phyloP scores from a whole-genome alignment of 2,329 filamentous ascomycete species.

The Aspergillus eucalypticola region DNA sequence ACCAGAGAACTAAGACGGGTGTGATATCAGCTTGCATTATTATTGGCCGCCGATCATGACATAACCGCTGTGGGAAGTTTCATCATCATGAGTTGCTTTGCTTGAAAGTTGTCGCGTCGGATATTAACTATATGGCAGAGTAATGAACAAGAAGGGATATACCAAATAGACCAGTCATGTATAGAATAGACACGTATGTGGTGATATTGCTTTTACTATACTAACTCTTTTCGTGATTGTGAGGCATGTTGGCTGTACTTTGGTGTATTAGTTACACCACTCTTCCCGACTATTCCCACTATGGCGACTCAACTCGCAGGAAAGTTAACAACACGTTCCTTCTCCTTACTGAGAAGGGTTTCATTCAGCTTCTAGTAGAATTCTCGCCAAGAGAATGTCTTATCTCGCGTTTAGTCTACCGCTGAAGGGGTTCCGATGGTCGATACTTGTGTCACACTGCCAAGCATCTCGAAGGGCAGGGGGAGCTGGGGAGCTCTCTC shows the following conservation, averaged over 20 bases:
- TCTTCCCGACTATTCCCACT: neutral
- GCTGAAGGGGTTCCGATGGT: neutral
- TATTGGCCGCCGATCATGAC: constrained; percentile 9
- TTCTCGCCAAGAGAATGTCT: constrained; percentile 1
- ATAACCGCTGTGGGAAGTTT: neutral
- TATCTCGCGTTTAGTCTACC: neutral
- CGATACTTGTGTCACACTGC: neutral
- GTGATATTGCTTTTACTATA: no score
- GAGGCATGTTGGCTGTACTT: no score
- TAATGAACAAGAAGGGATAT: neutral
- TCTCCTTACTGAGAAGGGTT: neutral
- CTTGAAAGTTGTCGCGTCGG: neutral
- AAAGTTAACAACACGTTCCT: neutral
- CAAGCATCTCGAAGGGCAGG: constrained; percentile 1
- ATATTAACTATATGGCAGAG: neutral
- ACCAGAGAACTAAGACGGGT: neutral
- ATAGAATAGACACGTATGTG: no score
- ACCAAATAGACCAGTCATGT: no score
- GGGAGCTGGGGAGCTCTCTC: neutral
- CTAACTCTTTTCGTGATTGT: no score
- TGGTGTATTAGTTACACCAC: neutral
- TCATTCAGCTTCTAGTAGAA: neutral
- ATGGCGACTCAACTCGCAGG: neutral
- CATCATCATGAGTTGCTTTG: constrained; percentile 7
- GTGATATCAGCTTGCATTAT: constrained; percentile 3